phyloP scores from a whole-genome alignment of 148 eudicot genomes.

The Camellia lanceoleosa region DNA sequence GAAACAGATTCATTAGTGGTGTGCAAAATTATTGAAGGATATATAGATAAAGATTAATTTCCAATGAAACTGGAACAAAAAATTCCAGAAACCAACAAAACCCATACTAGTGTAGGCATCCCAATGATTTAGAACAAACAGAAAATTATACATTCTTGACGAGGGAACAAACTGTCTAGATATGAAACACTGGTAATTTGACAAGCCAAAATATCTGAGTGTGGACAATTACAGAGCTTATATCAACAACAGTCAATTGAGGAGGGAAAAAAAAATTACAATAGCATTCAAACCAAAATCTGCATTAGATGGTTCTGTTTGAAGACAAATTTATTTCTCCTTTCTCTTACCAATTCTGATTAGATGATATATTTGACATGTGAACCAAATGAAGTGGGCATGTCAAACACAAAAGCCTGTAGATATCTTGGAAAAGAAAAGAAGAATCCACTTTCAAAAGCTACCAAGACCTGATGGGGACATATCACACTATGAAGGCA shows the following conservation, averaged over 20 bases:
- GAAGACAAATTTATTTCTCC: not conserved
- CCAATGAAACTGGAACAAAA: not conserved
- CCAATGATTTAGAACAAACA: too few species aligned
- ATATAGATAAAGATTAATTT: not conserved
- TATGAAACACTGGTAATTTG: too few species aligned
- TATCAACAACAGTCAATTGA: not conserved
- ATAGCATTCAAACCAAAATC: not conserved
- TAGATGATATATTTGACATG: not conserved
- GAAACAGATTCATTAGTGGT: conserved; percentile 3
- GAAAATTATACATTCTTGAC: too few species aligned
- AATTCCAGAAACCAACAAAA: not conserved
- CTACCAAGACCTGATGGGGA: not conserved
- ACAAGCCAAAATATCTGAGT: not conserved
- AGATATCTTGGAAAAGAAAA: not conserved
- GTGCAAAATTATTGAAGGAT: not conserved
- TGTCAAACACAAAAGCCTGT: not conserved
- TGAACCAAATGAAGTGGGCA: not conserved
- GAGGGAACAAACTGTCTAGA: too few species aligned
- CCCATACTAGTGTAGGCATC: not conserved
- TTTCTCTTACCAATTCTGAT: not conserved
- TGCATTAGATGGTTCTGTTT: not conserved
- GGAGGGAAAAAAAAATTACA: not conserved
- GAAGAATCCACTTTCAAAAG: not conserved
- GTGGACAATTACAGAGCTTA: not conserved
- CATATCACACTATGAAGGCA: not conserved